Conservation (phyloP, 2,329 filamentous ascomycete genomes). For the Dothideomycetes sp. region DNA sequence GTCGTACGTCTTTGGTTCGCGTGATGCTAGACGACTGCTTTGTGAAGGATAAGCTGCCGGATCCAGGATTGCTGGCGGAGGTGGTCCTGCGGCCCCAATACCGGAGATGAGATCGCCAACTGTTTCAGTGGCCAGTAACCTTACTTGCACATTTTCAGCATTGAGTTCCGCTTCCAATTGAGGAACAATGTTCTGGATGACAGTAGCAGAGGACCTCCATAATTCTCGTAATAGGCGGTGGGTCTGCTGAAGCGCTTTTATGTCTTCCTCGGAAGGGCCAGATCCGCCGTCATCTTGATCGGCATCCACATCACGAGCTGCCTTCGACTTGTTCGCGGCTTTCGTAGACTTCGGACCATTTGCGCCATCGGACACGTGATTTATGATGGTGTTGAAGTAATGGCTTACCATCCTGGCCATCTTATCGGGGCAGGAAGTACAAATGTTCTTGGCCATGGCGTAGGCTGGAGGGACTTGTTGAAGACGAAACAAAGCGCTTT, state of each 20-base stretch:
- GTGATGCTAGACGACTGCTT: constrained; percentile 27
- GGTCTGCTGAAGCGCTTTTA: constrained; percentile 80
- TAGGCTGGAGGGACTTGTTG: constrained; percentile 89
- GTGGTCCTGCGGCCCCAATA: constrained; percentile 82
- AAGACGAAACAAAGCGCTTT: constrained; percentile 41
- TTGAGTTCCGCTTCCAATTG: constrained; percentile 87
- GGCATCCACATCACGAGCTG: constrained; percentile 29
- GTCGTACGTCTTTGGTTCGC: constrained; percentile 31
- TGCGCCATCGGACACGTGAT: constrained; percentile 54
- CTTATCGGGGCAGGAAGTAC: constrained; percentile 78
- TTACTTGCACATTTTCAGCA: constrained; percentile 78
- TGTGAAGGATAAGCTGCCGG: constrained; percentile 76
- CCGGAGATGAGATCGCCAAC: constrained; percentile 91
- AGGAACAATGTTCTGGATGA: constrained; percentile 85
- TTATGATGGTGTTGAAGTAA: constrained; percentile 94
- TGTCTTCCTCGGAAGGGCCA: constrained; percentile 68
- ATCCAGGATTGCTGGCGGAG: constrained; percentile 60
- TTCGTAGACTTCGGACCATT: constrained; percentile 27
- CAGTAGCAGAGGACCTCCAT: constrained; percentile 81
- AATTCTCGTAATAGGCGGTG: constrained; percentile 83
- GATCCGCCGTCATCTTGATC: constrained; percentile 31
- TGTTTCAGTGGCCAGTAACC: constrained; percentile 82
- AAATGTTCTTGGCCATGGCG: constrained; percentile 91
- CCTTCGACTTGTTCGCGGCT: constrained; percentile 42
- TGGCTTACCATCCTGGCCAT: constrained; percentile 92